A percentile compares a stretch with the other conserved stretches of the same genome.
Evolutionary conservation across 2,329 filamentous ascomycete species (phyloP).

Genomic region (Dactylellina drechsleri): DNA sequence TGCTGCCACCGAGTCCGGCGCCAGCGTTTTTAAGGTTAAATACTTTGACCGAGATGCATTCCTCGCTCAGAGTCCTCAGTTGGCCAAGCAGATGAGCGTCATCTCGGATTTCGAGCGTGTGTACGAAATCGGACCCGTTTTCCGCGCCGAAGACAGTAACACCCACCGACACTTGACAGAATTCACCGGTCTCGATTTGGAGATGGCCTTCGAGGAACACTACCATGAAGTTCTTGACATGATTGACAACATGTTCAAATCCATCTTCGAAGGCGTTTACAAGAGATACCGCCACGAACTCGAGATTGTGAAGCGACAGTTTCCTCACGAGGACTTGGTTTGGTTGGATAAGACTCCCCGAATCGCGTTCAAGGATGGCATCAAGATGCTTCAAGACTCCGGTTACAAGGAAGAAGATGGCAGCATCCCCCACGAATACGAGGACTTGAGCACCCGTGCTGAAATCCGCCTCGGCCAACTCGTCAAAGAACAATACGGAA

Average conservation of each 20-base stretch:
- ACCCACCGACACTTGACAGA: constrained; percentile 94
- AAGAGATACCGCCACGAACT: constrained; percentile 76
- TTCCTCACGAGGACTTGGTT: constrained; percentile 85
- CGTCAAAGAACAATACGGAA: constrained; percentile 84
- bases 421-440: constrained; percentile 71
- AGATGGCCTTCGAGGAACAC: constrained; percentile 89
- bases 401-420: constrained; percentile 82
- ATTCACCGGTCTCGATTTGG: constrained; percentile 90
- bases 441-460: constrained; percentile 84
- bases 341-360: constrained; percentile 87
- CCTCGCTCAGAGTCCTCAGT: constrained; percentile 87
- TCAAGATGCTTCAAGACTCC: constrained; percentile 81
- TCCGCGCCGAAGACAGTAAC: constrained; percentile 94
- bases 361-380: constrained; percentile 80
- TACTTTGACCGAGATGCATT: constrained; percentile 91
- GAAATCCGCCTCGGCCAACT: constrained; percentile 86
- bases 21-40: constrained; percentile 89
- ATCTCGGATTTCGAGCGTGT: constrained; percentile 88
- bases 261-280: constrained; percentile 78
- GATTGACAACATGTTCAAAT: constrained; percentile 83
- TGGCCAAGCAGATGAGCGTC: constrained; percentile 93
- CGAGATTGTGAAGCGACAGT: constrained; percentile 81
- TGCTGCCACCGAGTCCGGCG: constrained; percentile 87
- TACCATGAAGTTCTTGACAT: constrained; percentile 86
- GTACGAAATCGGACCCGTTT: constrained; percentile 89